These are phyloP conservation scores for Fraxinus dipetala DNA, from an alignment of 305 asterid genomes.

Conservation along the genomic window DNA sequence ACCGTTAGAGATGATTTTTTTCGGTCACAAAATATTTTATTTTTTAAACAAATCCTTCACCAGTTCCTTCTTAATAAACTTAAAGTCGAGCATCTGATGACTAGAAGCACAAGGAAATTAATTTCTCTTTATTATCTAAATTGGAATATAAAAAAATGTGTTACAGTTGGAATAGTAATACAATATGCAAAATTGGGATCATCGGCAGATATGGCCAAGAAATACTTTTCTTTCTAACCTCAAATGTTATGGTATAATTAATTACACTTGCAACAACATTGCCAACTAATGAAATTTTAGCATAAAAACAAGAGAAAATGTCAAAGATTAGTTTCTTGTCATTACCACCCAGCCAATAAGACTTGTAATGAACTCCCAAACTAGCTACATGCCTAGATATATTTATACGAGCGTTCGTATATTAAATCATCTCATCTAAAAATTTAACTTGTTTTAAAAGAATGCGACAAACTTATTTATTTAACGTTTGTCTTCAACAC, in stretches of 20 bases:
- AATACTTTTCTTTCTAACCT: neutral
- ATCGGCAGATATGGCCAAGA: conserved; percentile 18
- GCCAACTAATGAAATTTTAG: conserved; percentile 8
- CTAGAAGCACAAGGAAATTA: neutral
- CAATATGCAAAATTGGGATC: conserved; percentile 19
- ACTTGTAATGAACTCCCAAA: neutral
- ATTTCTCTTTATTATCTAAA: neutral
- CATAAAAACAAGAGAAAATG: neutral
- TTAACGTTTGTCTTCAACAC: neutral
- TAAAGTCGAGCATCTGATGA: neutral
- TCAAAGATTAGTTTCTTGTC: neutral
- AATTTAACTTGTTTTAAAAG: neutral
- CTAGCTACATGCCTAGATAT: neutral
- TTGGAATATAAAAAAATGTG: neutral
- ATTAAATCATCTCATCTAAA: neutral
- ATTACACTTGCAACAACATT: neutral
- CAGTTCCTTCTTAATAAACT: neutral
- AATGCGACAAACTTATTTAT: neutral
- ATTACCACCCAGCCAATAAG: neutral
- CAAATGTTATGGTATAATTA: neutral
- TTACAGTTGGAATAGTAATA: conserved; percentile 2
- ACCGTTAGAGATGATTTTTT: neutral
- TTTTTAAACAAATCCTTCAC: neutral
- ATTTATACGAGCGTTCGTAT: neutral
- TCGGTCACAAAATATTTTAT: neutral